These are phyloP conservation scores for Boechera retrofracta DNA, from an alignment of 345 rosid genomes.

Conservation along the genomic window DNA sequence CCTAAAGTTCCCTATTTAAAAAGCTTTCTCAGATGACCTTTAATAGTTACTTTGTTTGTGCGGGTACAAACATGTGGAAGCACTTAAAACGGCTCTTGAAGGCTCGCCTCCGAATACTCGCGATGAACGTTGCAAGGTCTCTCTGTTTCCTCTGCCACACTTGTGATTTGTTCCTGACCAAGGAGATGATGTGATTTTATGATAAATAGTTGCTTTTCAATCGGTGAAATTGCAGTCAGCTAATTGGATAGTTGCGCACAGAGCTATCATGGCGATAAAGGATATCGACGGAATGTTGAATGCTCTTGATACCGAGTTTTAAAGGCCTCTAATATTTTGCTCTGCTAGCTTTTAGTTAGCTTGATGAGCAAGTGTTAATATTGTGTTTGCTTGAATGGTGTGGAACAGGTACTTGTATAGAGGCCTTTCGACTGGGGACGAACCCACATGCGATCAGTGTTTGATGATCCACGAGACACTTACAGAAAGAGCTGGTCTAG, in stretches of 20 bases:
- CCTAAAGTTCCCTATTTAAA: neutral
- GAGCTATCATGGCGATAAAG: constrained; percentile 84
- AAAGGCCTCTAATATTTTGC: neutral
- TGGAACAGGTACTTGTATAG: constrained; percentile 71
- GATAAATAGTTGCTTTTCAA: neutral
- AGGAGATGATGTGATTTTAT: neutral
- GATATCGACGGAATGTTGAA: constrained; percentile 80
- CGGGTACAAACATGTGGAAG: constrained; percentile 63
- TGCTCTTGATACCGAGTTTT: constrained; percentile 66
- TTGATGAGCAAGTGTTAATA: neutral
- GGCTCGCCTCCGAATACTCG: constrained; percentile 78
- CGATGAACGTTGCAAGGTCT: constrained; percentile 95
- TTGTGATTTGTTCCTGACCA: neutral
- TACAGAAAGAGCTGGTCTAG: constrained; percentile 85
- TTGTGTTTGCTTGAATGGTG: constrained; percentile 10
- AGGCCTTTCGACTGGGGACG: constrained; percentile 88
- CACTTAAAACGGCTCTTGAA: constrained; percentile 88
- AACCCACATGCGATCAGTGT: constrained; percentile 91
- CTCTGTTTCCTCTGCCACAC: constrained; percentile 1
- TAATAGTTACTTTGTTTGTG: constrained; percentile 8
- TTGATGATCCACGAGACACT: constrained; percentile 82
- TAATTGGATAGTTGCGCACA: constrained; percentile 86
- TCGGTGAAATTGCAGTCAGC: constrained; percentile 61
- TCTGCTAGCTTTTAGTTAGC: constrained; percentile 5
- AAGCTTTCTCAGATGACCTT: constrained; percentile 26